These are phyloP conservation scores for Tylopilus sp. DNA, from an alignment of 1,284 basidiomycete species.

Conservation along the genomic window DNA sequence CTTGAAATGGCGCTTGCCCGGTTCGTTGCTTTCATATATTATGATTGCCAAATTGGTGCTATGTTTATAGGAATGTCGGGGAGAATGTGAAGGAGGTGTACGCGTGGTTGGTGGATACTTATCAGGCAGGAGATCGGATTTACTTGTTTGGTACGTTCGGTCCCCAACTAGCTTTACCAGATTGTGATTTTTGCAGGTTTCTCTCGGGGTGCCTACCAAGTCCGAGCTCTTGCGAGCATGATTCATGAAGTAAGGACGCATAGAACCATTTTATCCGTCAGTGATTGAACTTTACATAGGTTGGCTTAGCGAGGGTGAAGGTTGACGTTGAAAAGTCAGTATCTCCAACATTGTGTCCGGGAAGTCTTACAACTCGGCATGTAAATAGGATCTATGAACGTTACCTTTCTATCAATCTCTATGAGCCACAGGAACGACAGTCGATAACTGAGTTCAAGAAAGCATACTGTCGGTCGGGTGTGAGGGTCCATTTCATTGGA, in stretches of 20 bases:
- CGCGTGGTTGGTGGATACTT: conserved; percentile 48
- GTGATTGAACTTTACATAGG: conserved; percentile 32
- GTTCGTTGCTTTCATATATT: background rate
- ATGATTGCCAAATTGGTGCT: too few relatives aligned
- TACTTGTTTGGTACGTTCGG: conserved; percentile 49
- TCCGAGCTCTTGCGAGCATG: conserved; percentile 50
- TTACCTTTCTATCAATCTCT: conserved; percentile 30
- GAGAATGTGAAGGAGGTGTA: conserved; percentile 44
- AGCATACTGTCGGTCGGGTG: conserved; percentile 37
- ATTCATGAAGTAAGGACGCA: conserved; percentile 38
- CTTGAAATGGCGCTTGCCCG: conserved; percentile 16
- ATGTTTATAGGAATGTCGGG: conserved; percentile 16
- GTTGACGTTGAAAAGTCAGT: conserved; percentile 9
- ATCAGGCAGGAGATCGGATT: conserved; percentile 43
- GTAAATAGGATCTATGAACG: conserved; percentile 47
- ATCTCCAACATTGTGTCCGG: background rate
- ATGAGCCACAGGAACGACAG: background rate
- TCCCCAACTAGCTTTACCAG: conserved; percentile 32
- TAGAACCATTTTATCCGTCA: conserved; percentile 25
- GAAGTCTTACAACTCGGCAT: conserved; percentile 14
- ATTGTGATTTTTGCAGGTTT: conserved; percentile 50
- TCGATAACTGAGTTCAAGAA: conserved; percentile 41
- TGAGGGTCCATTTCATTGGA: conserved; percentile 49
- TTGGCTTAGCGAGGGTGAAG: conserved; percentile 20
- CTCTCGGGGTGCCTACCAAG: conserved; percentile 56